These are phyloP conservation scores for Ilex aquifolium DNA, from an alignment of 257 asterid genomes.

Conservation along the genomic window DNA sequence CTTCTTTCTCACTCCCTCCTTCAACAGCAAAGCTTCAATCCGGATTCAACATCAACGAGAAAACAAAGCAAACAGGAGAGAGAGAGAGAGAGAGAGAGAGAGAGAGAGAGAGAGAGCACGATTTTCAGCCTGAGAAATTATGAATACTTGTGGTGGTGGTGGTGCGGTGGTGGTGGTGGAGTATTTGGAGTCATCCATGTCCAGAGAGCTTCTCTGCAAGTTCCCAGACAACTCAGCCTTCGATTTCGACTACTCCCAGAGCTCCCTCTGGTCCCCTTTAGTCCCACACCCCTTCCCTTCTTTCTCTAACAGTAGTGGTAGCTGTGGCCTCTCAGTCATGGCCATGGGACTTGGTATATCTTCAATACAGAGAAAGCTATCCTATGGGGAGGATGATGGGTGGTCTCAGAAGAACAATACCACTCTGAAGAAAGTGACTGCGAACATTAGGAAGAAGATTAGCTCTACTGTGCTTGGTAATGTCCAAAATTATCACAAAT, in stretches of 20 bases:
- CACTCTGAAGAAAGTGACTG: constrained; percentile 37
- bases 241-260: constrained; percentile 84
- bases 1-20: no score
- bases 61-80: no score
- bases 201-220: constrained; percentile 61
- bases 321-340: constrained; percentile 17
- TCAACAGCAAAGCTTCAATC: no score
- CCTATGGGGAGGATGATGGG: constrained; percentile 22
- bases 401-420: background rate
- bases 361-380: constrained; percentile 20
- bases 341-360: background rate
- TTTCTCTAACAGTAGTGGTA: background rate
- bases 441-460: constrained; percentile 51
- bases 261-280: constrained; percentile 93
- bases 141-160: background rate
- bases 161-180: constrained; percentile 50
- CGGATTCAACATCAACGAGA: no score
- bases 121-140: no score
- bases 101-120: no score
- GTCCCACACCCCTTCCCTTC: constrained; percentile 34
- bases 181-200: constrained; percentile 71
- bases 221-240: constrained; percentile 82
- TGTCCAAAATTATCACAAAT: constrained; percentile 29
- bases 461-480: constrained; percentile 25
- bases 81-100: no score